phyloP scores from a whole-genome alignment of 495 filamentous ascomycete genomes.

The Rhizodiscina lignyota region DNA sequence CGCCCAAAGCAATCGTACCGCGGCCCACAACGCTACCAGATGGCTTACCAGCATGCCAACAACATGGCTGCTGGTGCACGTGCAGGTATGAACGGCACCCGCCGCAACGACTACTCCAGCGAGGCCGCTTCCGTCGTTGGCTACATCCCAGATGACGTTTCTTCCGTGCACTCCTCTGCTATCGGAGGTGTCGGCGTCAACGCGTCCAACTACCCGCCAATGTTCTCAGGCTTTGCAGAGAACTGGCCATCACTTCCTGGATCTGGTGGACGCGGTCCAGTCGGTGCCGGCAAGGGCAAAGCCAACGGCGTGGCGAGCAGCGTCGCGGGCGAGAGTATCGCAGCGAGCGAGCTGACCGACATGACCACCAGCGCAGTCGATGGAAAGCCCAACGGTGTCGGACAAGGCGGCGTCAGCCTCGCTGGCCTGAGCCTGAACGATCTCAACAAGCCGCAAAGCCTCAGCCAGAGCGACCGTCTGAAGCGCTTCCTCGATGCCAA shows the following conservation, averaged over 20 bases:
- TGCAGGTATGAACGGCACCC: constrained; percentile 34
- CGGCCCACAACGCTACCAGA: constrained; percentile 74
- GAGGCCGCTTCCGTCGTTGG: constrained; percentile 78
- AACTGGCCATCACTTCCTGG: constrained; percentile 63
- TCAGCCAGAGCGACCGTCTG: constrained; percentile 72
- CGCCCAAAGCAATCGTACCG: constrained; percentile 84
- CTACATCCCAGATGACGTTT: constrained; percentile 95
- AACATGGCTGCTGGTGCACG: constrained; percentile 35
- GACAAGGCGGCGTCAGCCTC: constrained; percentile 68
- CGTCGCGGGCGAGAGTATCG: constrained; percentile 77
- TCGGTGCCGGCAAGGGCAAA: constrained; percentile 14
- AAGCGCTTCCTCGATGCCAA: constrained; percentile 79
- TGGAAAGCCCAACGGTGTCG: constrained; percentile 36
- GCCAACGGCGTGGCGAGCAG: constrained; percentile 52
- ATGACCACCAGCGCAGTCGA: constrained; percentile 53
- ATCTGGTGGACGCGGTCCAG: constrained; percentile 20
- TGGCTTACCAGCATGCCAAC: constrained; percentile 56
- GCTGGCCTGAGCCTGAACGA: constrained; percentile 66
- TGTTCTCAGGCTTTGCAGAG: constrained; percentile 89
- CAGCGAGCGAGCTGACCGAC: constrained; percentile 76
- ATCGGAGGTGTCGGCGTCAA: constrained; percentile 69
- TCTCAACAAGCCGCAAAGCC: constrained; percentile 51
- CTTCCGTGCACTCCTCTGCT: constrained; percentile 84
- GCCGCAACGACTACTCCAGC: constrained; percentile 55
- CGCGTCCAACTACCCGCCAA: constrained; percentile 63